These are phyloP conservation scores for Senecio squalidus DNA, from an alignment of 140 eudicot genomes.

Conservation along the genomic window DNA sequence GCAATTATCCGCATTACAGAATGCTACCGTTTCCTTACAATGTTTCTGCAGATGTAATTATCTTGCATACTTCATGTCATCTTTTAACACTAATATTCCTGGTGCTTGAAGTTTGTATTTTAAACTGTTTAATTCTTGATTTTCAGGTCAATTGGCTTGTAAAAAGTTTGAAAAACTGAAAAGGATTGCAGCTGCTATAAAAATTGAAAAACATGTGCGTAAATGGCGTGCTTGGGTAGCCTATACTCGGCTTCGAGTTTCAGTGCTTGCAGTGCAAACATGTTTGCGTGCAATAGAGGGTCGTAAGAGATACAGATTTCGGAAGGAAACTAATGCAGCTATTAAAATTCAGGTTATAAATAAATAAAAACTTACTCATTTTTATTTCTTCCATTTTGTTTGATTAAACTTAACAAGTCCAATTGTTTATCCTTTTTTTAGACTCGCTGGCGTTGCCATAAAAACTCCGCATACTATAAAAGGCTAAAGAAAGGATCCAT, in stretches of 20 bases:
- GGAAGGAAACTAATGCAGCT: constrained; percentile 81
- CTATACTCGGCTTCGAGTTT: constrained; percentile 43
- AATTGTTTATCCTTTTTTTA: constrained; percentile 5
- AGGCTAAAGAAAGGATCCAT: constrained; percentile 67
- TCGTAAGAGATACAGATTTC: constrained; percentile 49
- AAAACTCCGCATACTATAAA: constrained; percentile 49
- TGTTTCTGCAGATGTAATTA: constrained; percentile 59
- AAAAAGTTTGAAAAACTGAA: constrained; percentile 44
- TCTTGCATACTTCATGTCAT: constrained; percentile 4
- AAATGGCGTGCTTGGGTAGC: constrained; percentile 62
- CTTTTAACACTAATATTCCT: not conserved
- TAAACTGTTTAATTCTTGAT: too few relatives aligned
- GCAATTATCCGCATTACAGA: constrained; percentile 46
- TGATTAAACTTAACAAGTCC: constrained; percentile 7
- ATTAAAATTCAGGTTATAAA: constrained; percentile 69
- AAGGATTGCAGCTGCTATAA: constrained; percentile 71
- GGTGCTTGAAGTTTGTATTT: not conserved
- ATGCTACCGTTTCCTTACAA: constrained; percentile 50
- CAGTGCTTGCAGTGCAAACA: constrained; percentile 73
- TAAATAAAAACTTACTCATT: not conserved
- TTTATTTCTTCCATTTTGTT: not conserved
- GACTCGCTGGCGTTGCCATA: constrained; percentile 91
- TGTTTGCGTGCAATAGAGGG: constrained; percentile 73
- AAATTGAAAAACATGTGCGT: constrained; percentile 60
- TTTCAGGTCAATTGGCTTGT: constrained; percentile 64